Conservation (phyloP, 108 stramenopile genomes). For the Thalassiosira profunda region DNA sequence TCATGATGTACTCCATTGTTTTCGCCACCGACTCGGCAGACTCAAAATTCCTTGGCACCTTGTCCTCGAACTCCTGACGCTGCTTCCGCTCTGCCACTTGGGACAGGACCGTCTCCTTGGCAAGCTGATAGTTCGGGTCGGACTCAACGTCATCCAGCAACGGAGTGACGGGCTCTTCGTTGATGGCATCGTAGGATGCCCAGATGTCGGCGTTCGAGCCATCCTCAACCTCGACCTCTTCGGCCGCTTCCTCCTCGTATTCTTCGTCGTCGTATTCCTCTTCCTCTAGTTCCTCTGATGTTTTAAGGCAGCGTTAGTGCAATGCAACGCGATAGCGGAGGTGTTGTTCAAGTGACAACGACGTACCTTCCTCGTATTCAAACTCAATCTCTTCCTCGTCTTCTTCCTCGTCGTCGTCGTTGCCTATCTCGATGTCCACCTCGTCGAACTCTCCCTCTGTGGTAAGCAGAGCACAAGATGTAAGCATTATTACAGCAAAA, state of each 20-base stretch:
- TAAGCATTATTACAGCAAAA: not conserved
- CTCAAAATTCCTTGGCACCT: constrained; percentile 21
- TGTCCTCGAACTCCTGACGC: constrained; percentile 16
- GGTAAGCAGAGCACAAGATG: not conserved
- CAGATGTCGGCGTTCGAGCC: constrained; percentile 23
- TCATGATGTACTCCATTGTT: constrained; percentile 25
- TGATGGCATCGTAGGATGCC: constrained; percentile 35
- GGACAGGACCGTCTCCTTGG: constrained; percentile 25
- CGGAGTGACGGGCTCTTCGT: constrained; percentile 34
- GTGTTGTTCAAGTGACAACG: constrained; percentile 13
- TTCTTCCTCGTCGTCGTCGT: constrained; percentile 25
- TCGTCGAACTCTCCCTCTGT: not conserved
- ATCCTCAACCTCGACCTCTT: constrained; percentile 16
- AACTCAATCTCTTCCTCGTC: constrained; percentile 27
- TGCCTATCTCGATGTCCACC: constrained; percentile 2
- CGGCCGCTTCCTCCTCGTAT: constrained; percentile 20
- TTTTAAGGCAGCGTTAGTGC: not conserved
- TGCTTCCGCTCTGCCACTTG: constrained; percentile 32
- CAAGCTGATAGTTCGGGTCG: constrained; percentile 28
- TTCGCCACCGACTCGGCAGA: constrained; percentile 6
- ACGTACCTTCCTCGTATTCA: constrained; percentile 6
- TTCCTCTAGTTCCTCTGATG: constrained; percentile 9
- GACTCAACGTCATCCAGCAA: constrained; percentile 33
- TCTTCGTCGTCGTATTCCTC: constrained; percentile 35
- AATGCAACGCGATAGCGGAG: too few relatives aligned